Base-by-base conservation (phyloP, 192 early-diverging fungal species). In the Linnemannia schmuckeri region DNA sequence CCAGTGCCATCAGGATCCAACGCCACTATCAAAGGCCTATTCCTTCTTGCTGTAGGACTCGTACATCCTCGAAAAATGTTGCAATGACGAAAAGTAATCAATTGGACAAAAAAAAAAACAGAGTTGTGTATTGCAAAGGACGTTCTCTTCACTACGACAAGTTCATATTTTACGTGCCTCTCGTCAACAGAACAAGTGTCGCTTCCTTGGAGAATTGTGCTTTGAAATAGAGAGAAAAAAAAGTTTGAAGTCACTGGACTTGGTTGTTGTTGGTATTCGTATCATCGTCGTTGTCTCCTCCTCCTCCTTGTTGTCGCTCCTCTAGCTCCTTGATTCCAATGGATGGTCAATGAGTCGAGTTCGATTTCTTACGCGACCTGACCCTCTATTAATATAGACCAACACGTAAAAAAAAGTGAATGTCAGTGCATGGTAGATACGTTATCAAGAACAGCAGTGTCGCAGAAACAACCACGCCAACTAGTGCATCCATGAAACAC, bases 341-440 rank as follows among this genome's bases (percentile, higher is more conserved):
- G n/a, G 57, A 30, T 66, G 61, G 38, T 44, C 78, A 74, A 55
- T 27, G 52, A 38, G 38, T n/a, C 18, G 54, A 61, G 22, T 8
- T 22, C 40, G 35, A n/a, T 33, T 5, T 35, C 37, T 66, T 82
- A 82, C 49, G 30, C 81, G 27, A 82, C 75, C 49, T 77, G 81
- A 44, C 70, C 70, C 70, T 82, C 81, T 82, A 72, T 47, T 66
- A n/a, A 55, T 55, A 42, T 18, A 22, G 10, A n/a, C 40, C 13
- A 40, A 0, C 13, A 40, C 8, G 49, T 37, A 8, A 55, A 74
- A 35, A 35, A 15, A 20, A 30, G 30, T 20, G 3, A 1, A 37
- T 24, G 42, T 55, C 15, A 55, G 22, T 61, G 8, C 18, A 22
- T 24, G 10, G 55, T 27, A 2, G 55, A 61, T 4, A 46, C 44